Evolutionary conservation across 208 protist species (phyloP).

Genomic region (Vickermania spadyakhi): DNA sequence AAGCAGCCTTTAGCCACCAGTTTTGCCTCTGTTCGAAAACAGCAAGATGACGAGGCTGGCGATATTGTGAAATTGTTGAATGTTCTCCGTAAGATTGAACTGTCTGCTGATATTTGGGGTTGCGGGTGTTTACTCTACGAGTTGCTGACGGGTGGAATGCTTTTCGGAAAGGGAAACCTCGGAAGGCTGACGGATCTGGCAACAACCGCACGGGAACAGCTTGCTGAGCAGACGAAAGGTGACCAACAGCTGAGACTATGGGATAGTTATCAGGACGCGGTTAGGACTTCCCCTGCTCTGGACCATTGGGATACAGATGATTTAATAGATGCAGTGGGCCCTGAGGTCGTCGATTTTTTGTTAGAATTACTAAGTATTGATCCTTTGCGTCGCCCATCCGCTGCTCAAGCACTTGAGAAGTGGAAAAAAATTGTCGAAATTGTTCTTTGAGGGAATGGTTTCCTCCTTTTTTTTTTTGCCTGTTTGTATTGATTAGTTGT

Average conservation of each 20-base stretch:
- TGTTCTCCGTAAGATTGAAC: conserved; percentile 29
- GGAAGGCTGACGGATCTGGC: conserved; percentile 38
- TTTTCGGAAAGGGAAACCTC: conserved; percentile 63
- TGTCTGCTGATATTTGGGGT: conserved; percentile 74
- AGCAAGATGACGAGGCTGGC: not conserved
- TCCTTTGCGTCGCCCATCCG: conserved; percentile 50
- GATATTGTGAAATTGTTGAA: conserved; percentile 8
- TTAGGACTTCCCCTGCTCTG: conserved; percentile 16
- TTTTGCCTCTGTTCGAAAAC: not conserved
- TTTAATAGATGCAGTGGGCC: conserved; percentile 26
- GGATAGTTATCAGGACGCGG: not conserved
- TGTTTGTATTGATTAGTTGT: not conserved
- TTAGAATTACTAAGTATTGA: conserved; percentile 42
- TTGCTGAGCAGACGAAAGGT: conserved; percentile 4
- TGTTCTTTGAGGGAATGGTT: not conserved
- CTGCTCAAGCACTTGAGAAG: conserved; percentile 33
- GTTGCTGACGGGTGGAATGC: conserved; percentile 66
- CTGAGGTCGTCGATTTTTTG: conserved; percentile 42
- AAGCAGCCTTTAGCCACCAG: not conserved
- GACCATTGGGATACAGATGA: conserved; percentile 41
- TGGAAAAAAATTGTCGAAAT: conserved; percentile 38
- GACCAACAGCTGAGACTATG: not conserved
- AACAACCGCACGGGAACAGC: not conserved
- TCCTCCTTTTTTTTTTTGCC: not conserved
- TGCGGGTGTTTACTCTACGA: conserved; percentile 82